Evolutionary conservation across 2,329 filamentous ascomycete species (phyloP), one percentile per base, ranked within the genome.

Genomic region (Achaetomium macrosporum): DNA sequence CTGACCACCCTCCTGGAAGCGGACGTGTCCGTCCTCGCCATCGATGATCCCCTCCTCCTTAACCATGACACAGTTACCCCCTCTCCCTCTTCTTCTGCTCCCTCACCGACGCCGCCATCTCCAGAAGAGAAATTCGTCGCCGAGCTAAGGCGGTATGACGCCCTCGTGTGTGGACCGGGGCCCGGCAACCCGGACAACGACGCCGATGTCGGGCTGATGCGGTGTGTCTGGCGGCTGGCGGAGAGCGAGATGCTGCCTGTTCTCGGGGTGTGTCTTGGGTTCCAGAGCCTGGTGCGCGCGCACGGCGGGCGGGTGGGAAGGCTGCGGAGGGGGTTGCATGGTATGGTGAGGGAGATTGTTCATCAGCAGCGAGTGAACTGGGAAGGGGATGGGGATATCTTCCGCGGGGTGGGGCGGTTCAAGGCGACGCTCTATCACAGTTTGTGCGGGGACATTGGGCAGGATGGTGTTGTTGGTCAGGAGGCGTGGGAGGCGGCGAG

Each of bases 161-260:
- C 90, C 39, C 83, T 96, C 19, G 86, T 97, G 46, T 88, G 90
- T 59, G 92, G 93, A 0, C 93, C 93, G 1, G 93, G 93, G 0
- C 93, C 93, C 0, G 93, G 93, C 10, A 83, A 88, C 63, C 90
- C 92, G 0, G 77, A 78, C 42, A 79, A 82, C 53, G 69, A 79
- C 8, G 71, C 74, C n/a, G 92, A 97, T 68, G 83, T 96, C 36
- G 93, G 93, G 10, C 76, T 93, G 40, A 93, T 96, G 73, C 77
- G 75, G 50, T 72, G 83, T 57, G 75, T 97, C 5, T 97, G 91
- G 90, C 70, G 71, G 6, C 73, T 92, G 15, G 69, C 74, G 2
- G 75, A 79, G 2, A 70, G 76, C 4, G 68, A 83, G 15, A 58
- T 84, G 11, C 61, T 95, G 1, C 93, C 93, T 0, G 84, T 95